Evolutionary conservation across 345 rosid genomes (phyloP), one percentile per base, ranked within the genome.

Genomic region (Dipteronia sinensis): DNA sequence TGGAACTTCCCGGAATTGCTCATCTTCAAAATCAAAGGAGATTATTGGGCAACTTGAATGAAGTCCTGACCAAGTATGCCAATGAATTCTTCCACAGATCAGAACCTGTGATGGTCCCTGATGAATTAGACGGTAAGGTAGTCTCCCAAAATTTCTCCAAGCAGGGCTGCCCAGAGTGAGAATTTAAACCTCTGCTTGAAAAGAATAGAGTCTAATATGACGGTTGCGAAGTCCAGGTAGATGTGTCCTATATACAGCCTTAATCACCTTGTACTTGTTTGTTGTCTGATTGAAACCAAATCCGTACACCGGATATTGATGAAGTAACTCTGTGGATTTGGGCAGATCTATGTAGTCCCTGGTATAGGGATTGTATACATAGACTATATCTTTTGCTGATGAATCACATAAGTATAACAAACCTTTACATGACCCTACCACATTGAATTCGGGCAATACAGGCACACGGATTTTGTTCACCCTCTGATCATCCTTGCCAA

Each of bases 391-490:
- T n/a, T 31, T 70, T 76, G 71, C 79, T 0, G 81, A 27, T 2
- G 83, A 75, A 66, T 88, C 87, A 22, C 78, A 77, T 15, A 88
- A 67, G 66, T 86, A 86, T 6, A 88, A 75, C 49, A 88, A 65
- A 25, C 91, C 88, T 65, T 83, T 80, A 55, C 89, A 88, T 7
- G 89, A 84, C 7, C 88, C 91, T 19, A 86, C 81, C 59, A 86
- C 83, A 3, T 88, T 84, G 38, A 84, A 88, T 49, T 88, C 88
- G 0, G 84, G 77, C 83, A 83, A 81, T 63, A 16, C 23, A 2
- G 87, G 89, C 20, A 65, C 42, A 25, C 46, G 65, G 53, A 88
- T 76, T 71, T 73, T 83, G 72, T 81, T 78, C 69, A 81, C 80
- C 65, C 67, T 65, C 23, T 69, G 22, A 8, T 68, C 72, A 9